Percentiles rank a stretch among this genome's conserved stretches.
phyloP scores from a whole-genome alignment of 805 yeast genomes.

The Pichia sporocuriosa region DNA sequence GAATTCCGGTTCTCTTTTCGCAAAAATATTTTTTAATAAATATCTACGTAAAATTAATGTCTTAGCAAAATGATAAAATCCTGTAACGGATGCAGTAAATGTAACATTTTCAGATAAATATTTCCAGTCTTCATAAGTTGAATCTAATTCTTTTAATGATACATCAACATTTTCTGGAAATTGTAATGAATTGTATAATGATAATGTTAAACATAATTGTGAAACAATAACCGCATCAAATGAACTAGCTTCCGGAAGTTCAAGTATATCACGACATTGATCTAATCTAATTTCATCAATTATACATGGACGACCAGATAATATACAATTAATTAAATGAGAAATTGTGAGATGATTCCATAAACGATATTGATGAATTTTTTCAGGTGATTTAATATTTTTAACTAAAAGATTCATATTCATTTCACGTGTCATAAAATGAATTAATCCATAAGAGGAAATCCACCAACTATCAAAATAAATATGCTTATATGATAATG shows the following conservation, averaged over 20 bases:
- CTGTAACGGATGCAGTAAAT: conserved; percentile 11
- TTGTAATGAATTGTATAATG: conserved; percentile 56
- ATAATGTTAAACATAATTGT: conserved; percentile 51
- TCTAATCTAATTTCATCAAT: conserved; percentile 54
- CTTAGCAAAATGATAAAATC: conserved; percentile 18
- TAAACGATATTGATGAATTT: conserved; percentile 45
- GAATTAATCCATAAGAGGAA: conserved; percentile 57
- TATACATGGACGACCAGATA: conserved; percentile 63
- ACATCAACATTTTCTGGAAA: conserved; percentile 21
- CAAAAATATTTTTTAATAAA: conserved; percentile 12
- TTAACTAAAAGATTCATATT: conserved; percentile 23
- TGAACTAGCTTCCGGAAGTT: conserved; percentile 54
- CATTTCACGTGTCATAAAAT: conserved; percentile 49
- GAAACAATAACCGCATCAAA: conserved; percentile 75
- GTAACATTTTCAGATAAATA: conserved; percentile 21
- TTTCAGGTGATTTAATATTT: conserved; percentile 20
- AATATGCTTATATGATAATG: conserved; percentile 45
- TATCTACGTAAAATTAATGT: conserved; percentile 23
- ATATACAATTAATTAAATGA: conserved; percentile 55
- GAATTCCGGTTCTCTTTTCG: conserved; percentile 4
- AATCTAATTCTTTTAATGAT: conserved; percentile 20
- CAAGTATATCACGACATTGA: conserved; percentile 51
- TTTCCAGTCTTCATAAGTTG: conserved; percentile 22
- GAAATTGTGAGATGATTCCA: conserved; percentile 67
- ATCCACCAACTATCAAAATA: conserved; percentile 65